Percentiles rank a stretch among this genome's conserved stretches.
Evolutionary conservation across 345 rosid genomes (phyloP).

Genomic region (Lepidium africanum): DNA sequence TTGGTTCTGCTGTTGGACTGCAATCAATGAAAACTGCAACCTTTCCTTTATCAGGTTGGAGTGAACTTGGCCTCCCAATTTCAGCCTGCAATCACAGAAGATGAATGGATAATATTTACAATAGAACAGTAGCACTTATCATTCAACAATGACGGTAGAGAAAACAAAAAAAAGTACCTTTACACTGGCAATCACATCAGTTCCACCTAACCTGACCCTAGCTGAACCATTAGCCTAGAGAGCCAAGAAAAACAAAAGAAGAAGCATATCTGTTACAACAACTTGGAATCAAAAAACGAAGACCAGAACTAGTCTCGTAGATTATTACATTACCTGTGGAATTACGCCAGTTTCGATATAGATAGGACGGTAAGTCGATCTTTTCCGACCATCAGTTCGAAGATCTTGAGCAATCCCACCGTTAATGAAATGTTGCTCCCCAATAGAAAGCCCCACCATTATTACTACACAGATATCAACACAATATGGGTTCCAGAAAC

Average conservation of each 20-base stretch:
- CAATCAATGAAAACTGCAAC: conserved; percentile 72
- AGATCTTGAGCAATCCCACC: conserved; percentile 91
- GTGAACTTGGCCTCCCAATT: conserved; percentile 72
- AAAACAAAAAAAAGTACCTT: conserved; percentile 46
- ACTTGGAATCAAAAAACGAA: not conserved
- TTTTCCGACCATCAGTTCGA: conserved; percentile 71
- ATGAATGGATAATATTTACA: not conserved
- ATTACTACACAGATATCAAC: not conserved
- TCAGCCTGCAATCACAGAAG: conserved; percentile 52
- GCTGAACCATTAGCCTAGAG: conserved; percentile 90
- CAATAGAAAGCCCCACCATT: conserved; percentile 76
- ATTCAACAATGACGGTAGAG: not conserved
- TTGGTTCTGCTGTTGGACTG: conserved; percentile 82
- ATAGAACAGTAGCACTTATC: not conserved
- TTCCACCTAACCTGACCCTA: conserved; percentile 65
- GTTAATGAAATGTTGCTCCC: conserved; percentile 59
- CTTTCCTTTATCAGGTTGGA: conserved; percentile 79
- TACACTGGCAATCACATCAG: conserved; percentile 90
- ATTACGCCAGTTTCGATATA: conserved; percentile 76
- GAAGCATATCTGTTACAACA: not conserved
- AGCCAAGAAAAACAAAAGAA: conserved; percentile 1
- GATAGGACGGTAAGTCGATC: conserved; percentile 55
- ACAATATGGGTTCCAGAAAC: not conserved
- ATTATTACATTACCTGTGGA: conserved; percentile 53
- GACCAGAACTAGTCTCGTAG: not conserved